These are phyloP conservation scores for Colletotrichum eleusines DNA, from an alignment of 2,329 filamentous ascomycete species.

Conservation along the genomic window DNA sequence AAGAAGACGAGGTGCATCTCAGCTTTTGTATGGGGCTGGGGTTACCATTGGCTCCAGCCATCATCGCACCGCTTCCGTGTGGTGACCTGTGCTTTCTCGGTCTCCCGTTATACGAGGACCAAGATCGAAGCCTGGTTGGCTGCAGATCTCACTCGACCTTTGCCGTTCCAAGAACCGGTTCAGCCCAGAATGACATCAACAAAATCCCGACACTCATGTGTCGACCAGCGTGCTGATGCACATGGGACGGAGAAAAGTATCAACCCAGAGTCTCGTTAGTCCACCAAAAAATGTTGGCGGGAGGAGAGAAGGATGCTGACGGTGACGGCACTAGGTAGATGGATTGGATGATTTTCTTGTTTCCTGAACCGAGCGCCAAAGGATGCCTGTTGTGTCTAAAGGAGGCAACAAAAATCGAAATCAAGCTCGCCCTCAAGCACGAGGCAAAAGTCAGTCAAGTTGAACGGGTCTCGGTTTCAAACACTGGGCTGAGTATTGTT, in stretches of 20 bases:
- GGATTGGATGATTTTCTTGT: constrained; percentile 7
- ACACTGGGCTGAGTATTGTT: background rate
- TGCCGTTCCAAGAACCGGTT: constrained; percentile 7
- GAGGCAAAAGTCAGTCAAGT: constrained; percentile 1
- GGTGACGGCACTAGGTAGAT: no score
- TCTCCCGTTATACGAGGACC: constrained; percentile 28
- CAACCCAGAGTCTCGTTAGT: background rate
- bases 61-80: constrained; percentile 32
- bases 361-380: constrained; percentile 3
- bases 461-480: constrained; percentile 1
- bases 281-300: constrained; percentile 2
- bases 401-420: background rate
- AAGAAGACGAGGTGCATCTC: constrained; percentile 40
- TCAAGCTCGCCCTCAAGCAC: constrained; percentile 7
- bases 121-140: constrained; percentile 1
- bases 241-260: background rate
- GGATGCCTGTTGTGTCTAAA: background rate
- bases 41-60: constrained; percentile 22
- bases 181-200: constrained; percentile 22
- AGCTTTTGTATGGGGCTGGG: constrained; percentile 22
- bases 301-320: constrained; percentile 34
- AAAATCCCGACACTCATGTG: background rate
- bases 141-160: constrained; percentile 11
- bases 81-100: constrained; percentile 26
- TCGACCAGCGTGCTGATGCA: background rate